Conservation (phyloP, 1,139 yeast genomes). For the Scheffersomyces stambukii region DNA sequence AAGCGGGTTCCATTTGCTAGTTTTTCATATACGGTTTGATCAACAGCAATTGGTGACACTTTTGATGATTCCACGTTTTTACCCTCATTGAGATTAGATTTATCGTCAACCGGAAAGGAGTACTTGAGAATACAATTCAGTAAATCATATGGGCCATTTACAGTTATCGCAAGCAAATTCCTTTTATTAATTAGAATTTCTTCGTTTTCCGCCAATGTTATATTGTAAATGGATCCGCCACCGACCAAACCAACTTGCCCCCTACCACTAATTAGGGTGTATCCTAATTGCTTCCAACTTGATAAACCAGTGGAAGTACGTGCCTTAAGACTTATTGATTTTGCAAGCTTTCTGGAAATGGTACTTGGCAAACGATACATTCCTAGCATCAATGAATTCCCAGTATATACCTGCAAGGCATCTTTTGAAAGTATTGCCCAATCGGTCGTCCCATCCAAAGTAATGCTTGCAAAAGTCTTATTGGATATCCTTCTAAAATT, state of each 20-base stretch:
- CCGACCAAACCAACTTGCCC: constrained; percentile 59
- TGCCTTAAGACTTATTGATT: constrained; percentile 20
- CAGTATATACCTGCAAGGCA: constrained; percentile 49
- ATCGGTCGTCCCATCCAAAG: constrained; percentile 54
- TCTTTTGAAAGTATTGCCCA: constrained; percentile 53
- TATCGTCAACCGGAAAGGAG: constrained; percentile 14
- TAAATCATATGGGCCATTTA: constrained; percentile 47
- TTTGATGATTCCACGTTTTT: not conserved
- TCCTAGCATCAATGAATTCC: constrained; percentile 42
- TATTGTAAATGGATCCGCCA: constrained; percentile 50
- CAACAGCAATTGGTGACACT: constrained; percentile 3
- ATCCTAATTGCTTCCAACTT: constrained; percentile 34
- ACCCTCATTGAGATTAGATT: not conserved
- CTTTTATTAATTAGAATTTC: constrained; percentile 44
- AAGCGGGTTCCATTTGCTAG: too few relatives aligned
- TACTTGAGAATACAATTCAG: constrained; percentile 32
- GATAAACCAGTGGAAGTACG: constrained; percentile 33
- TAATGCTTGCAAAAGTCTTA: constrained; percentile 39
- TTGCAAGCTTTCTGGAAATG: constrained; percentile 33
- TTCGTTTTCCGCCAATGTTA: constrained; percentile 43
- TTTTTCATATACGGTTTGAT: constrained; percentile 4
- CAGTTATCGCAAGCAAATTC: constrained; percentile 48
- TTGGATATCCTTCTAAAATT: constrained; percentile 14
- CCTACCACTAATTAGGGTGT: constrained; percentile 50
- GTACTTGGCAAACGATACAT: constrained; percentile 36